These are phyloP conservation scores for Pholiota microspora DNA, from an alignment of 768 basidiomycete species.

Conservation along the genomic window DNA sequence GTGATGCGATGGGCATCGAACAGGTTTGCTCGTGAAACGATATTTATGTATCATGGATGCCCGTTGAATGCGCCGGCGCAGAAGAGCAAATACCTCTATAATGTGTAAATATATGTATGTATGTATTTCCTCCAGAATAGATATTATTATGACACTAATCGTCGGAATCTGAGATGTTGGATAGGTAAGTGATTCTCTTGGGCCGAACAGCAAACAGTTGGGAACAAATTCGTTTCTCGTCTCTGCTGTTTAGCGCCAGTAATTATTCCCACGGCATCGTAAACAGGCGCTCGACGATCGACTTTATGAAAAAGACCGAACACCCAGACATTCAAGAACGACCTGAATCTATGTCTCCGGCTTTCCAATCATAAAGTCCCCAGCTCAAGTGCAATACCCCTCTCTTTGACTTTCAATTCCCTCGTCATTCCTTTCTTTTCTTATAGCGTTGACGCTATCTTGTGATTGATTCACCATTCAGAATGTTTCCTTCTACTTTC, in stretches of 20 bases:
- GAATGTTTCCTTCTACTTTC: background rate
- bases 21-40: constrained; percentile 15
- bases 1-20: constrained; percentile 30
- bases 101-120: background rate
- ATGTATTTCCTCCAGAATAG: background rate
- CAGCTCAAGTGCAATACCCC: too few species aligned
- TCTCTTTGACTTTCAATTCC: too few species aligned
- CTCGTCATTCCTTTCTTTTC: background rate
- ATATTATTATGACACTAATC: background rate
- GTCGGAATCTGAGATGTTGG: background rate
- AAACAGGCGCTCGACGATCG: background rate
- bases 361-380: too few species aligned
- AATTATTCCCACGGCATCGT: background rate
- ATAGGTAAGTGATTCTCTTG: background rate
- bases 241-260: too few species aligned
- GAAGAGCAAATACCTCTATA: background rate
- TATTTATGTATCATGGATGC: background rate
- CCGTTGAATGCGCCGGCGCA: background rate
- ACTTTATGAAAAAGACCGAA: background rate
- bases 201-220: too few species aligned
- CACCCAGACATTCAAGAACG: too few species aligned
- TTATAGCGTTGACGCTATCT: background rate
- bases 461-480: background rate
- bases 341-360: too few species aligned
- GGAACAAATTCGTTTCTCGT: too few species aligned